phyloP scores from a whole-genome alignment of 148 eudicot genomes.

The Chenopodium berlandieri region DNA sequence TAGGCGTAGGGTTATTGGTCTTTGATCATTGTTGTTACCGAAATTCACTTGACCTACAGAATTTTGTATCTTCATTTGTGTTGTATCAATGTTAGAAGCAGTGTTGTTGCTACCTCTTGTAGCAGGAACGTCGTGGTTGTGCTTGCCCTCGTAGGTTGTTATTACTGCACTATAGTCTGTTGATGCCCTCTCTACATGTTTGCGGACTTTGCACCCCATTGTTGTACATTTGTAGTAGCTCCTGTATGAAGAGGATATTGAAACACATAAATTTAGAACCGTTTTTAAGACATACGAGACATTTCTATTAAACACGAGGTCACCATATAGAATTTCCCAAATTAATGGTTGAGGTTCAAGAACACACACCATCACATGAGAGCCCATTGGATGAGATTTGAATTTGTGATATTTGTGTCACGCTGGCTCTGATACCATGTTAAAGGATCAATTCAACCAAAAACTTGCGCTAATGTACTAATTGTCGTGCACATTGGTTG shows the following conservation, averaged over 20 bases:
- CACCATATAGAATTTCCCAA: too few relatives aligned
- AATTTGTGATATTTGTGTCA: too few relatives aligned
- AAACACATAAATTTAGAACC: too few relatives aligned
- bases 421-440: too few relatives aligned
- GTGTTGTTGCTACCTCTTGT: conserved; percentile 29
- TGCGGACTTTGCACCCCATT: conserved; percentile 76
- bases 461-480: too few relatives aligned
- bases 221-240: conserved; percentile 86
- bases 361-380: too few relatives aligned
- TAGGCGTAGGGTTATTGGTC: conserved; percentile 41
- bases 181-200: conserved; percentile 86
- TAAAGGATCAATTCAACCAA: too few relatives aligned
- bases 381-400: too few relatives aligned
- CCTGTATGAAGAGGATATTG: conserved; percentile 33
- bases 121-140: conserved; percentile 71
- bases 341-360: too few relatives aligned
- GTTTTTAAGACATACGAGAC: too few relatives aligned
- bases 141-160: conserved; percentile 90
- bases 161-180: conserved; percentile 69
- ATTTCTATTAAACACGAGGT: too few relatives aligned
- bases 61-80: conserved; percentile 12
- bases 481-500: too few relatives aligned
- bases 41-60: conserved; percentile 20
- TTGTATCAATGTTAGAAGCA: conserved; percentile 6
- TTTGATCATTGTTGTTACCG: conserved; percentile 39